These are phyloP conservation scores for Vaccinium macrocarpon DNA, from an alignment of 148 eudicot genomes.

Conservation along the genomic window DNA sequence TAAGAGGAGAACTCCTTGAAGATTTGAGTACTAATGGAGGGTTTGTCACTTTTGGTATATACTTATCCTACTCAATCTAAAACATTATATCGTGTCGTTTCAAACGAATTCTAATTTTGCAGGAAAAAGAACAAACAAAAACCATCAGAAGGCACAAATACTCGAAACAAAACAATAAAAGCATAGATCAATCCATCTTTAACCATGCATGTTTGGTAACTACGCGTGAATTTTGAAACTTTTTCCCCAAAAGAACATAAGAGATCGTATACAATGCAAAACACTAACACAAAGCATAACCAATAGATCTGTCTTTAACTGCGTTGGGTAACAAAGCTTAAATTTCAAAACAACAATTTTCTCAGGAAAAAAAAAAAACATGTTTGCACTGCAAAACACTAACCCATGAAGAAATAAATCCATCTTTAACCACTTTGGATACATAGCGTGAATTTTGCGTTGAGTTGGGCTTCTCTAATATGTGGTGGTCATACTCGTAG, in stretches of 20 bases:
- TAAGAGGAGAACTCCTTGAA: slow-evolving; percentile 71
- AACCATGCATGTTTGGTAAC: background rate
- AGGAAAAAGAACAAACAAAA: background rate
- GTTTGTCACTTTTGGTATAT: slow-evolving; percentile 77
- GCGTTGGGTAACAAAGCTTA: background rate
- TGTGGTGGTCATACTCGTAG: slow-evolving; percentile 26
- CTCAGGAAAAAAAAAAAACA: background rate
- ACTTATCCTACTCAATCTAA: background rate
- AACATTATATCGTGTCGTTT: background rate
- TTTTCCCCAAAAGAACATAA: too few relatives aligned
- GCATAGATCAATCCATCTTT: background rate
- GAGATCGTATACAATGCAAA: background rate
- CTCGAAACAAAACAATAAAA: background rate
- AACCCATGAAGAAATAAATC: background rate
- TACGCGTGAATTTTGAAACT: background rate
- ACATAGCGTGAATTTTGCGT: background rate
- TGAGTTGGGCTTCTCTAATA: background rate
- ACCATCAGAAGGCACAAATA: background rate
- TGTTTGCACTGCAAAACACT: background rate
- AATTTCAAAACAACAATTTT: background rate
- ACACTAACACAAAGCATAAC: background rate
- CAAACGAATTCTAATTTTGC: background rate
- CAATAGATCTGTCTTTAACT: background rate
- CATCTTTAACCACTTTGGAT: background rate
- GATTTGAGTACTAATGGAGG: slow-evolving; percentile 91